Percentiles rank a stretch among this genome's conserved stretches.
Conservation (phyloP, 768 basidiomycete genomes). For the Psilocybe tampanensis region DNA sequence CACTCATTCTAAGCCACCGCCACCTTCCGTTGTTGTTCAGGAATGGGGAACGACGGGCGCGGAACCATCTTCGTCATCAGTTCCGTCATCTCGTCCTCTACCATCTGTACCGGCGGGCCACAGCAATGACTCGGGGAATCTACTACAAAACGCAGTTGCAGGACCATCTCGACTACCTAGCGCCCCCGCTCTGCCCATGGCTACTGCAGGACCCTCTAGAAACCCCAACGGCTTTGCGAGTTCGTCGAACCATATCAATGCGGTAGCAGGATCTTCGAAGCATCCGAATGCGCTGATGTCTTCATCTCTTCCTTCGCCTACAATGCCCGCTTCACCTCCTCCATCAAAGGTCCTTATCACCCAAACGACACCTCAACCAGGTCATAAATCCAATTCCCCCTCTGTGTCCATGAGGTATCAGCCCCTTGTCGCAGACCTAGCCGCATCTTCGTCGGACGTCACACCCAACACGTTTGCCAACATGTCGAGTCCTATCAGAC, state of each 20-base stretch:
- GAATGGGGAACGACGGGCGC: conserved; percentile 16
- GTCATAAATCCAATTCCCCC: conserved; percentile 15
- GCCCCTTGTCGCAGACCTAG: conserved; percentile 25
- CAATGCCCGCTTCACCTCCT: conserved; percentile 11
- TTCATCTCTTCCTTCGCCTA: conserved; percentile 1
- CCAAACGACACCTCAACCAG: conserved; percentile 15
- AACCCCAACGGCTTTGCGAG: not conserved
- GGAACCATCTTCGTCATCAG: conserved; percentile 1
- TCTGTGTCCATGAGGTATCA: conserved; percentile 30
- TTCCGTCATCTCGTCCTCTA: conserved; percentile 20
- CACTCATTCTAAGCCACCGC: conserved; percentile 18
- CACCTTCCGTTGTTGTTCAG: conserved; percentile 21
- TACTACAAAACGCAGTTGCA: not conserved
- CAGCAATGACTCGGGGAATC: not conserved
- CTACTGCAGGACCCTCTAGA: conserved; percentile 5
- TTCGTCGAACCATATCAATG: not conserved
- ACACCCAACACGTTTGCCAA: conserved; percentile 5
- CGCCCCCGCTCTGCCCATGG: not conserved
- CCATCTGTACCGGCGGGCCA: conserved; percentile 23
- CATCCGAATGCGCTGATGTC: not conserved
- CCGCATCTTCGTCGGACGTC: conserved; percentile 1
- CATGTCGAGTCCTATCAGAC: conserved; percentile 21
- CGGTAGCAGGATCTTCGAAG: conserved; percentile 1
- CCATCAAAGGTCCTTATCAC: conserved; percentile 23
- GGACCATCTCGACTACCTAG: conserved; percentile 2